Base-by-base conservation (phyloP, 2,329 filamentous ascomycete genomes). In the Phialophora verrucosa region DNA sequence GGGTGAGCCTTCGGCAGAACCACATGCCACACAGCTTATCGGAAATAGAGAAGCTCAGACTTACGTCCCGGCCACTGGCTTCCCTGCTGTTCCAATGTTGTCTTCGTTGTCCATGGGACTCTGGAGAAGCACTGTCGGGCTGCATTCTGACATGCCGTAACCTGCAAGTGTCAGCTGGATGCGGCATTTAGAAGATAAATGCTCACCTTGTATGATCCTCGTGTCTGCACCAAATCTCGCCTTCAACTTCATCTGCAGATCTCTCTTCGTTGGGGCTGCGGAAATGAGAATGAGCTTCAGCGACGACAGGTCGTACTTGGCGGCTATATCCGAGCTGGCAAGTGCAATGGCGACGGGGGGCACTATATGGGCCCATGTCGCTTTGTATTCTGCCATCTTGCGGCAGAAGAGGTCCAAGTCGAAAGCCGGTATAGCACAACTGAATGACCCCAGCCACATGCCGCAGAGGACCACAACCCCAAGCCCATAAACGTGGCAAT, bases 321-420 rank as follows among this genome's bases (percentile, higher is more conserved):
- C 85, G 0, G 79, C 73, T 0, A 84, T 80, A 32, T 78, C 51
- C 3, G 67, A 80, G 73, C 87, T 88, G 5, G 85, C 84, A 62
- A 90, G 84, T 23, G 83, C 79, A 17, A 88, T 79, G 71, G 81
- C 87, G 63, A 89, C 85, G 0, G 87, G 86, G 8, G 87, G 87
- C 1, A 88, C 86, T 6, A 82, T 85, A 73, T 87, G 85, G 72
- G 88, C 83, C 62, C 75, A 78, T 0, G 84, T 87, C 65, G 87
- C 80, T 11, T 75, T 74, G 71, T 85, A 82, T 59, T 79, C 78
- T 35, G 79, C 79, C 72, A 80, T 81, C 75, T 87, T 83, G 35
- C 77, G 75, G 62, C 88, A 79, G 73, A 89, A 88, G 35, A 82
- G 77, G 3, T 76, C 74, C 62, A 87, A 85, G 65, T 86, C 82